Base-by-base conservation (phyloP, 108 stramenopile species). In the Pseudonitzschia multistriata region DNA sequence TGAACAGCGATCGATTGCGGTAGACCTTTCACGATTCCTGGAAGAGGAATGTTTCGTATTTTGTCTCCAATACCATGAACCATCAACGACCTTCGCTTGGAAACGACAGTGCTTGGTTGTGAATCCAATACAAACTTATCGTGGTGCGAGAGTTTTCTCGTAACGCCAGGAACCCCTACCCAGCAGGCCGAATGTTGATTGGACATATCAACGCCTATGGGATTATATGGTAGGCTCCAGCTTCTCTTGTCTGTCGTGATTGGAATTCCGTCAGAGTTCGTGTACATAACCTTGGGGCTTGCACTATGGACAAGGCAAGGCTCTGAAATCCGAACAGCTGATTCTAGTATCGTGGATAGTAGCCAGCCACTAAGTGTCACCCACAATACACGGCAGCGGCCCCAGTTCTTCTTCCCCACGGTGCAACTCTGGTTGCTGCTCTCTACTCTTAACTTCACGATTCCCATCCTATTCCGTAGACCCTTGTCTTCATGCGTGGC, bases 91-190 rank as follows among this genome's bases (percentile, higher is more conserved):
- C 59, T 48, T 40, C 50, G 11, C 24, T 74, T 33, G 17, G 45
- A 68, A 22, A 59, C 67, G 13, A 68, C 27, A 52, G 61, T 54
- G n/a, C 29, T 56, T 3, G 60, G 34, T 30, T 62, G 67, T 36
- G 37, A 33, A 42, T 74, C 66, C 65, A 78, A 50, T 11, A 78
- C 71, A 63, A 55, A 72, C 57, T 78, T 78, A 50, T 78, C 66
- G 27, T 61, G 50, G 62, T 72, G 70, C 14, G 64, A 27, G 7
- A 78, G 64, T 42, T 45, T 28, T 42, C 48, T 71, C 30, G 70
- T 66, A 30, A 69, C 63, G n/a, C 22, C 34, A 3, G 77, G 77
- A 34, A 66, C 50, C 13, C 66, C 29, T 3, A 66, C 33, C 66
- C 65, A 52, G 49, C 30, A 35, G 33, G 71, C 66, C n/a, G 22